These are phyloP conservation scores for Penicillium herquei DNA, from an alignment of 495 filamentous ascomycete species.

Conservation along the genomic window DNA sequence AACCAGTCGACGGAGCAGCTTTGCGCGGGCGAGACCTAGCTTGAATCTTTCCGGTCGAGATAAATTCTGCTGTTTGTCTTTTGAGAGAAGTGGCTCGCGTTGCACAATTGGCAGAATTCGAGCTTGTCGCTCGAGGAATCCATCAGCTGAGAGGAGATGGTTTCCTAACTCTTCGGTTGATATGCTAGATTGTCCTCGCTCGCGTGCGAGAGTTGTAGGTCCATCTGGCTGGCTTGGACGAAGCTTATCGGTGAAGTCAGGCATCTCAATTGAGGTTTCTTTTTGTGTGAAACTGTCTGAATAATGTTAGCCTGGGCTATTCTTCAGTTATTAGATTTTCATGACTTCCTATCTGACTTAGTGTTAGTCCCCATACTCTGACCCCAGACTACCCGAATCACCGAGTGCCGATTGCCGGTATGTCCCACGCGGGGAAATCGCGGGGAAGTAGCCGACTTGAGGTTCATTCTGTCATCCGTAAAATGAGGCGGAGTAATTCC, in stretches of 20 bases:
- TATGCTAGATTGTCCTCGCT: slow-evolving; percentile 39
- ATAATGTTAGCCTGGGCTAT: neutral
- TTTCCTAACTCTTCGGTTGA: slow-evolving; percentile 33
- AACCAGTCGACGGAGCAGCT: slow-evolving; percentile 41
- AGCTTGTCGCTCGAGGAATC: slow-evolving; percentile 42
- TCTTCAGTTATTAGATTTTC: neutral
- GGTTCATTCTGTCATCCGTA: neutral
- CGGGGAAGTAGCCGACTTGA: slow-evolving; percentile 21
- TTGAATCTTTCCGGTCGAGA: slow-evolving; percentile 46
- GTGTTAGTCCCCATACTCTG: neutral
- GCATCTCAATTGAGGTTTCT: slow-evolving; percentile 22
- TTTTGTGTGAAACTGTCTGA: neutral
- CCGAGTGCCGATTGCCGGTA: slow-evolving; percentile 27
- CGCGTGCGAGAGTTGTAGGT: slow-evolving; percentile 33
- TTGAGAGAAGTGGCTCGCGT: slow-evolving; percentile 39
- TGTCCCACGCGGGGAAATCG: slow-evolving; percentile 14
- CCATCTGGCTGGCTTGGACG: slow-evolving; percentile 38
- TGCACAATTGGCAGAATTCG: slow-evolving; percentile 37
- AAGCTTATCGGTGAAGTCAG: slow-evolving; percentile 47
- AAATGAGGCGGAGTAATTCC: neutral
- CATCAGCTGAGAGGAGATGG: slow-evolving; percentile 39
- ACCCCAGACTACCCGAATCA: neutral
- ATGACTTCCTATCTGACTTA: neutral
- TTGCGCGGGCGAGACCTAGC: slow-evolving; percentile 46
- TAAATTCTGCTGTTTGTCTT: slow-evolving; percentile 43